These are phyloP conservation scores for Neofusicoccum ribis DNA, from an alignment of 2,329 filamentous ascomycete genomes.

Conservation along the genomic window DNA sequence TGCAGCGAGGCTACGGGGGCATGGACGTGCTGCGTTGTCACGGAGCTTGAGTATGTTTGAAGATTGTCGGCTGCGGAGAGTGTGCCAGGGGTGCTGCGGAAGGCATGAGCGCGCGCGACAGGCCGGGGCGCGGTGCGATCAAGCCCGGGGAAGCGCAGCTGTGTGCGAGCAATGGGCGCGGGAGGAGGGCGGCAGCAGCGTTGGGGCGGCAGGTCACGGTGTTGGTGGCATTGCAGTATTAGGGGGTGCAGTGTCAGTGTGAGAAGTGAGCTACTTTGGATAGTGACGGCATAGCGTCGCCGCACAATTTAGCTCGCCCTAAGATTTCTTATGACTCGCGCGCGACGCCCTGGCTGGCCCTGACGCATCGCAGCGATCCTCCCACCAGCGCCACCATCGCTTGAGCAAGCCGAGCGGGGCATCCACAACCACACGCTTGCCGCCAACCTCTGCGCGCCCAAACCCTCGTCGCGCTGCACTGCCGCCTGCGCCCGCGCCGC, in stretches of 20 bases:
- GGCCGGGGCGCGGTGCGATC: not conserved
- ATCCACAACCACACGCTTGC: too few species aligned
- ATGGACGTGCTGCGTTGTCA: constrained; percentile 9
- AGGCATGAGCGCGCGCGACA: constrained; percentile 7
- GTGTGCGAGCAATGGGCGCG: not conserved
- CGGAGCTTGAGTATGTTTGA: constrained; percentile 9
- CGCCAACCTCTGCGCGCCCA: not conserved
- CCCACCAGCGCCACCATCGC: not conserved
- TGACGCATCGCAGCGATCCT: not conserved
- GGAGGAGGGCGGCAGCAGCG: not conserved
- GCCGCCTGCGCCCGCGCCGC: not conserved
- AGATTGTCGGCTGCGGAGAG: constrained; percentile 3
- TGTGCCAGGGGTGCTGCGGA: constrained; percentile 11
- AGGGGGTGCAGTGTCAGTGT: not conserved
- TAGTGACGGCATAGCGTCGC: constrained; percentile 7
- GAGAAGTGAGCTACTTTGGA: not conserved
- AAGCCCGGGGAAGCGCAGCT: not conserved
- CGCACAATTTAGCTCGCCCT: not conserved
- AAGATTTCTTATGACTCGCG: not conserved
- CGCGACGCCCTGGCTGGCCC: not conserved
- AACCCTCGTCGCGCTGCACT: not conserved
- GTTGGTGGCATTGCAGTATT: not conserved
- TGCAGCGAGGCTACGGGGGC: constrained; percentile 5
- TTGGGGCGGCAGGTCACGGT: not conserved
- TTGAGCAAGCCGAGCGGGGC: not conserved